Conservation (phyloP, 2,329 filamentous ascomycete species). For the Fusarium sp. region DNA sequence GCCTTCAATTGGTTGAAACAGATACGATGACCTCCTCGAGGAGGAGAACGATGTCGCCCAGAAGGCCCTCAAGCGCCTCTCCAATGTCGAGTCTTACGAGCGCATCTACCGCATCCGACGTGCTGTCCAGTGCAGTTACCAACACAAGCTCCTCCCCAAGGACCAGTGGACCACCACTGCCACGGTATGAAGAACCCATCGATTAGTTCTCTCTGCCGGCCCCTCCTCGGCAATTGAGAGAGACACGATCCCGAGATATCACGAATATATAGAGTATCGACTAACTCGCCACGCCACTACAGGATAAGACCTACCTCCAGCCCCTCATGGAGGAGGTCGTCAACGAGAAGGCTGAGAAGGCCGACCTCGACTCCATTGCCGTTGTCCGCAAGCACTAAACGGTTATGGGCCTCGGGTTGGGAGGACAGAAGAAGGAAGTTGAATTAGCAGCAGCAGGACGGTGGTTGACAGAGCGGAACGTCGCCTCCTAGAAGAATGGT, state of each 20-base stretch:
- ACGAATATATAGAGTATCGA: conserved; percentile 9
- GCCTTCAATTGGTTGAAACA: conserved; percentile 56
- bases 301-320: conserved; percentile 70
- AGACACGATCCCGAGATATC: conserved; percentile 36
- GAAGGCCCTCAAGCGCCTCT: conserved; percentile 90
- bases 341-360: conserved; percentile 66
- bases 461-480: conserved; percentile 46
- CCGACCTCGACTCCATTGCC: conserved; percentile 65
- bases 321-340: conserved; percentile 68
- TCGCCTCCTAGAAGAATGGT: conserved; percentile 41
- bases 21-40: conserved; percentile 93
- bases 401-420: conserved; percentile 16
- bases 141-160: conserved; percentile 76
- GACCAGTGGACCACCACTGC: conserved; percentile 72
- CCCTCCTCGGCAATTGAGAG: conserved; percentile 41
- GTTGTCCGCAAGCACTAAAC: conserved; percentile 66
- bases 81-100: conserved; percentile 93
- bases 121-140: conserved; percentile 83
- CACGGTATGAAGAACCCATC: conserved; percentile 57
- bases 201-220: conserved; percentile 9
- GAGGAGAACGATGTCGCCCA: conserved; percentile 93
- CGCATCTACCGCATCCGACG: conserved; percentile 97
- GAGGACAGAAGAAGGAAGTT: conserved; percentile 24
- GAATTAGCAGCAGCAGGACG: conserved; percentile 36
- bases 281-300: conserved; percentile 38